These are phyloP conservation scores for Rhytidiadelphus loreus DNA, from an alignment of 225 moss, liverwort and hornwort species.

Conservation along the genomic window DNA sequence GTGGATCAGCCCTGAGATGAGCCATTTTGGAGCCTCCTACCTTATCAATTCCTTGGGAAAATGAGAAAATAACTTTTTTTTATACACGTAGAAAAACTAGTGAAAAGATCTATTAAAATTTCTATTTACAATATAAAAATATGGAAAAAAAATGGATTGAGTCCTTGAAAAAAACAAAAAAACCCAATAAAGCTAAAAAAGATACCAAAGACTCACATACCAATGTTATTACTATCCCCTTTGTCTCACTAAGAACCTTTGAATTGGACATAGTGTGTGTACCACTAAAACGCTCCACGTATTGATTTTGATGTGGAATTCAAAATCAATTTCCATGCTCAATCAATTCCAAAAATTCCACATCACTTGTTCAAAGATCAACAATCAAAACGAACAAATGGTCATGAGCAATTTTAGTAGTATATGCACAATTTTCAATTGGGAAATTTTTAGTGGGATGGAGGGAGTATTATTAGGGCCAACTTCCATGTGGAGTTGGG, in stretches of 20 bases:
- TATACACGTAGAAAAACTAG: too few relatives aligned
- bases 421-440: background rate
- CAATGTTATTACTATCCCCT: fast-evolving
- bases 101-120: too few relatives aligned
- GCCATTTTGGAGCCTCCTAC: too few relatives aligned
- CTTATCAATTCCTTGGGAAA: too few relatives aligned
- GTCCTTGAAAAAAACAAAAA: background rate
- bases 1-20: too few relatives aligned
- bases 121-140: too few relatives aligned
- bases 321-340: background rate
- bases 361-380: fast-evolving
- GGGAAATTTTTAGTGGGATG: fast-evolving
- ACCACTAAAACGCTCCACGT: fast-evolving
- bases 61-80: too few relatives aligned
- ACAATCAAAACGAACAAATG: fast-evolving
- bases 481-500: fast-evolving
- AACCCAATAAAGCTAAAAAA: background rate
- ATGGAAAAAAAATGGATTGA: too few relatives aligned
- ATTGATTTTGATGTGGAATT: background rate
- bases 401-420: fast-evolving
- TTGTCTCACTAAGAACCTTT: fast-evolving
- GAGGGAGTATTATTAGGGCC: fast-evolving
- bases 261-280: fast-evolving
- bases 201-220: background rate
- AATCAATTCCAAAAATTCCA: background rate